Base-by-base conservation (phyloP, 192 early-diverging fungal genomes). In the Coemansia sp. region DNA sequence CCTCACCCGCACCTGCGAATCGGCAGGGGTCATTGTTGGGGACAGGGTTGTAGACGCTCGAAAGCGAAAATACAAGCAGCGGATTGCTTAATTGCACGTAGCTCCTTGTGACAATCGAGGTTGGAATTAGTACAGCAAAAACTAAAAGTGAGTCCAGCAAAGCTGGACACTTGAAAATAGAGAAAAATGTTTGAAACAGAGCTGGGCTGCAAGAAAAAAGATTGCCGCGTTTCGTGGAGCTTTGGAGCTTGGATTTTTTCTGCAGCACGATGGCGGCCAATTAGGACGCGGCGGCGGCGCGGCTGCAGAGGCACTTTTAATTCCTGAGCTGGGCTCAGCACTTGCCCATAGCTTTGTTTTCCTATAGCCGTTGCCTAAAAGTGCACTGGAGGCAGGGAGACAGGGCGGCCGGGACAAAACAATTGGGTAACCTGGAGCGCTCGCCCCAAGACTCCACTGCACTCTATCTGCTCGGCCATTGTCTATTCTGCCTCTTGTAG, bases 1-100 rank as follows among this genome's bases (percentile, higher is more conserved):
- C 69, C 92, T 94, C 39, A 95, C 94, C 72, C 94, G 85, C 73
- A 81, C 77, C 64, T 81, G 71, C 66, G 71, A 71, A 63, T 77
- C 79, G 43, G 75, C 55, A 49, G 49, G 38, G 24, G 69, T 53
- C 75, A 76, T 81, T 56, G 58, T 65, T 37, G n/a, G 21, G 39
- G 21, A 63, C 48, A 21, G 51, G 59, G 52, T 22, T 52, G 45
- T 22, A 53, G 37, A 62, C 58, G 66, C 38, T 19, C 59, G 38
- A 41, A 43, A n/a, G 41, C 47, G 47, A 19, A 49, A 49, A 49
- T 7, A 17, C 47, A 49, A 17, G 17, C n/a, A 19, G 47, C 47
- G 47, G 47, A 49, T 49, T 49, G 47, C 47, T 7, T 8, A 49
- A 49, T 49, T 49, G 17, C 7, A 7, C n/a, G 47, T 19, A 8